Evolutionary conservation across 192 early-diverging fungal species (phyloP).

Genomic region (Gigaspora rosea): DNA sequence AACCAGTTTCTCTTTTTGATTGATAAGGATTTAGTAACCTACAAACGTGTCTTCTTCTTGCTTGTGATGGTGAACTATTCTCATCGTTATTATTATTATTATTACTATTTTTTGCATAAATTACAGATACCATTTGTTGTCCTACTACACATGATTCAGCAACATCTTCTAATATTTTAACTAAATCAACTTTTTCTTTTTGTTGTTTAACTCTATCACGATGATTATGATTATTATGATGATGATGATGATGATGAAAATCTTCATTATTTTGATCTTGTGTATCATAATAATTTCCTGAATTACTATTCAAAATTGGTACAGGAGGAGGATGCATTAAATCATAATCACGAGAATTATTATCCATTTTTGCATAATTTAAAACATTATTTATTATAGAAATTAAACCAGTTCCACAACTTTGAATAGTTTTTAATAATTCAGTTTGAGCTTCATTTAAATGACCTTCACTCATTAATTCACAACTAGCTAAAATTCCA

Average conservation of each 20-base stretch:
- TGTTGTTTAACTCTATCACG: not conserved
- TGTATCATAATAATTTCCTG: not conserved
- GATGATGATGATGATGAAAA: not conserved
- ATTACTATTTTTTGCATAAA: not conserved
- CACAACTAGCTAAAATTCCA: constrained; percentile 50
- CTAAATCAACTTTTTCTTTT: constrained; percentile 4
- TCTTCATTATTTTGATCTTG: not conserved
- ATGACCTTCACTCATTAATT: constrained; percentile 39
- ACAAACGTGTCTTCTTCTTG: constrained; percentile 5
- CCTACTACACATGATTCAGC: constrained; percentile 22
- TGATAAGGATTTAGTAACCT: constrained; percentile 3
- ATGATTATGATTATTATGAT: not conserved
- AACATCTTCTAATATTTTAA: constrained; percentile 29
- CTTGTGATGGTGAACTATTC: not conserved
- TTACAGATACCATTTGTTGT: constrained; percentile 18
- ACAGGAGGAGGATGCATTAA: not conserved
- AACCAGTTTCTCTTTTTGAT: not conserved
- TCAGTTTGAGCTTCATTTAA: constrained; percentile 36
- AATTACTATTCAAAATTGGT: not conserved
- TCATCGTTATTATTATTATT: not conserved
- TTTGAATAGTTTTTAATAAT: constrained; percentile 43
- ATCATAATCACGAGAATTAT: not conserved
- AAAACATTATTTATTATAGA: constrained; percentile 46
- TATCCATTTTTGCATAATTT: constrained; percentile 41
- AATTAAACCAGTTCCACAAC: constrained; percentile 40